Base-by-base conservation (phyloP, 2,329 filamentous ascomycete species). In the Rutstroemia sp. region DNA sequence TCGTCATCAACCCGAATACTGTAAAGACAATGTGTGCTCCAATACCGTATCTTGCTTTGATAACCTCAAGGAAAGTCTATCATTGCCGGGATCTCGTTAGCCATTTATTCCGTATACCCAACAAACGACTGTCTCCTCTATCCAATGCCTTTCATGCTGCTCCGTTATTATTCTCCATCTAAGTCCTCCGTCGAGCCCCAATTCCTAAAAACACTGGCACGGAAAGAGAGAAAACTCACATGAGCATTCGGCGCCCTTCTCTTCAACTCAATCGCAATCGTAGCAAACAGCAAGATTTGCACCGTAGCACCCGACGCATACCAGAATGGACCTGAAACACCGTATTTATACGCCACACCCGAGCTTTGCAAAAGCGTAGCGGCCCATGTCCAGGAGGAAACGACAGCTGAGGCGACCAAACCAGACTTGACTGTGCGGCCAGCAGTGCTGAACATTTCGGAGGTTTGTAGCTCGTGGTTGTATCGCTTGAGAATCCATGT, bases 341-440 rank as follows among this genome's bases (percentile, higher is more conserved):
- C 83, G 68, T 92, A 92, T 60, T 82, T 77, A 71, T 95, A 95
- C 60, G 88, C 89, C 17, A 95, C 87, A n/a, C 84, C 82, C 0
- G 88, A 86, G 1, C 83, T 88, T 67, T 94, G 89, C 2, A 94
- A 77, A 1, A 92, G 76, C 0, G 89, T 94, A 21, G 89, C 90
- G 0, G 89, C 90, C 90, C 90, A 95, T 0, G 91, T 95, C 91
- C 92, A 96, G 5, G 87, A 91, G 16, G 87, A 92, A 3, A 95
- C 89, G n/a, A 96, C 91, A 16, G 90, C 91, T 5, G 89, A 88
- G 10, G 89, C 88, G 0, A 95, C 89, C 14, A 96, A 78, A 45
- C 91, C 92, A 8, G 89, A 91, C 69, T 95, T 96, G 63, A 96
- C 89, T 1, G 88, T 91, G 60, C 92, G 79, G 17, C 90, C 90